These are phyloP conservation scores for Clonostachys sp. DNA, from an alignment of 2,329 filamentous ascomycete species.

Conservation along the genomic window DNA sequence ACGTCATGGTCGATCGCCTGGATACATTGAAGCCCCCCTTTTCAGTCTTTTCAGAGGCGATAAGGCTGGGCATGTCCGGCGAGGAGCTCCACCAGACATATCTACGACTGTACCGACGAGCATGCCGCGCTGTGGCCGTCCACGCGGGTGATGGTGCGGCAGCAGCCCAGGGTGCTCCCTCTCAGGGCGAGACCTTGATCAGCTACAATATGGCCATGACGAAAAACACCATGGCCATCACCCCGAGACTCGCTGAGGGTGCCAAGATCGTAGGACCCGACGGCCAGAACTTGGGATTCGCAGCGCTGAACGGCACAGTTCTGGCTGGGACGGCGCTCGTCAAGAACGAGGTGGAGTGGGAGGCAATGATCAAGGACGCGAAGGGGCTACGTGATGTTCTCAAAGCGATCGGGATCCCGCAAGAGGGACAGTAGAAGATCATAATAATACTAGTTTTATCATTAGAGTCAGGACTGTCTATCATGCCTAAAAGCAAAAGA, in stretches of 20 bases:
- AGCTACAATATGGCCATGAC: constrained; percentile 64
- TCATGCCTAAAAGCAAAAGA: too few relatives aligned
- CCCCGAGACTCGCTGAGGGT: constrained; percentile 51
- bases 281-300: constrained; percentile 28
- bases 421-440: too few relatives aligned
- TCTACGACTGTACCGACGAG: constrained; percentile 39
- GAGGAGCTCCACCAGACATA: constrained; percentile 36
- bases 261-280: constrained; percentile 17
- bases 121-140: constrained; percentile 28
- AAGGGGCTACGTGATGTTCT: constrained; percentile 13
- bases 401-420: constrained; percentile 20
- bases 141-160: constrained; percentile 3
- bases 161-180: constrained; percentile 10
- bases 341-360: constrained; percentile 54
- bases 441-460: too few relatives aligned
- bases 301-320: constrained; percentile 58
- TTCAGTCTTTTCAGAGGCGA: constrained; percentile 31
- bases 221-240: constrained; percentile 43
- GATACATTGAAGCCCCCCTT: constrained; percentile 31
- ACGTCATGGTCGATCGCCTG: constrained; percentile 38
- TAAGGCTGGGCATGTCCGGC: constrained; percentile 23
- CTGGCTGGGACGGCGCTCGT: constrained; percentile 60
- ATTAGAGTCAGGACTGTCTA: too few relatives aligned
- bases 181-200: constrained; percentile 40
- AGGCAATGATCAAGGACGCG: constrained; percentile 37